Base-by-base conservation (phyloP, 805 yeast species). In the Lipomyces yamanashiensis region DNA sequence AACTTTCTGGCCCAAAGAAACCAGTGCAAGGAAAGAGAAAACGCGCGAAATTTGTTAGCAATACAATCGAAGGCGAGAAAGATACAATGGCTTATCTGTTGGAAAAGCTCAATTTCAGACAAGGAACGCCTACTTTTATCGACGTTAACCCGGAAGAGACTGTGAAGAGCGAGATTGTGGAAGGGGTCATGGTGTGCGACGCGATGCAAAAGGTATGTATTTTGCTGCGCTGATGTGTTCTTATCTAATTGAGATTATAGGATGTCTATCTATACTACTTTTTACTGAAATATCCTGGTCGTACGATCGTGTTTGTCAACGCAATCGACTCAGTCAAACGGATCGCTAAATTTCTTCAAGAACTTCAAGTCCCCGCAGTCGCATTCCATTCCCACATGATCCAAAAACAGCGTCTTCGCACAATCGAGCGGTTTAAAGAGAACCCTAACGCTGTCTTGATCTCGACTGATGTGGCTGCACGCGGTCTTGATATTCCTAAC, bases 401-500 rank as follows among this genome's bases (percentile, higher is more conserved):
- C 52, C 99, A 95, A 75, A 93, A 92, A 72, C 97, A 91, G 74
- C 85, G 99, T 73, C 78, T 95, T 70, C 83, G 92, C 70, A 85
- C 93, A 2, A 78, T 95, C 71, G 99, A 95, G 77, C 83, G 87
- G 66, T 93, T 92, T 80, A 84, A 82, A 68, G 72, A 67, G 28
- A 72, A 72, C 23, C 76, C 78, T 7, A 77, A 80, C 54, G 82
- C 83, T 23, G 81, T 92, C 2, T 79, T 95, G 60, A 84, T 95
- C 58, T 97, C 98, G 0, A 91, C 98, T 3, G 99, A 95, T 77
- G 98, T 95, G 52, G 99, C 99, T 1, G 99, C 99, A 3, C 85
- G 99, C 80, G 99, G 99, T 64, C 82, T 95, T 64, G 99, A 95
- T 80, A 91, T 95, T 59, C 88, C 96, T 1, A 84, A 83, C 53